These are phyloP conservation scores for Umbelopsis ramanniana DNA, from an alignment of 192 early-diverging fungal genomes.

Conservation along the genomic window DNA sequence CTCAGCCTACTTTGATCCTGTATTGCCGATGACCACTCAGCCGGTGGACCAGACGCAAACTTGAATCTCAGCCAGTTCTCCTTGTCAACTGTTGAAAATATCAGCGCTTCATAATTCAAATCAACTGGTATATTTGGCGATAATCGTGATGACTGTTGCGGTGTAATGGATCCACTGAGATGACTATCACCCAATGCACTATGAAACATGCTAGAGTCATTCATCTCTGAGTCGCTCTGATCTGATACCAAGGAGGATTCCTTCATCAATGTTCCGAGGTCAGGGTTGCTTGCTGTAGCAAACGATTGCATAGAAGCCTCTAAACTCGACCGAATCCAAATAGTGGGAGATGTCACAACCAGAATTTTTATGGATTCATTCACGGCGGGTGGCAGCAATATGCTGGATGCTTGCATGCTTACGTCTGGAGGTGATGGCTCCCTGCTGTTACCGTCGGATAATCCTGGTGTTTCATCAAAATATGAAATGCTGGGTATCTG, in stretches of 20 bases:
- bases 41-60: conserved; percentile 35
- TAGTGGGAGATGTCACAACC: conserved; percentile 48
- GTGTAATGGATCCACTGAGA: conserved; percentile 31
- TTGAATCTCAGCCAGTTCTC: conserved; percentile 52
- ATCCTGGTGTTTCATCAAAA: conserved; percentile 62
- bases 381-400: conserved; percentile 38
- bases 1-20: conserved; percentile 18
- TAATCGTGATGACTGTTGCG: not conserved
- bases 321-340: conserved; percentile 51
- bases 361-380: conserved; percentile 58
- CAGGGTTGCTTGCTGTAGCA: not conserved
- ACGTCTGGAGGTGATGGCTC: conserved; percentile 30
- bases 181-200: conserved; percentile 14
- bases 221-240: not conserved
- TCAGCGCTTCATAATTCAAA: conserved; percentile 42
- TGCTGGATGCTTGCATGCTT: conserved; percentile 33
- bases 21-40: conserved; percentile 17
- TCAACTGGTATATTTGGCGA: not conserved
- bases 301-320: conserved; percentile 9
- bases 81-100: conserved; percentile 52
- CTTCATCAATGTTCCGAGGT: not conserved
- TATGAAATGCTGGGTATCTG: conserved; percentile 55
- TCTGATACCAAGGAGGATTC: conserved; percentile 8
- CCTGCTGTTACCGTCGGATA: conserved; percentile 26
- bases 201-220: conserved; percentile 20